A percentile compares a stretch with the other conserved stretches of the same genome.
Conservation (phyloP, 2,329 filamentous ascomycete species). For the Thelonectria discophora region DNA sequence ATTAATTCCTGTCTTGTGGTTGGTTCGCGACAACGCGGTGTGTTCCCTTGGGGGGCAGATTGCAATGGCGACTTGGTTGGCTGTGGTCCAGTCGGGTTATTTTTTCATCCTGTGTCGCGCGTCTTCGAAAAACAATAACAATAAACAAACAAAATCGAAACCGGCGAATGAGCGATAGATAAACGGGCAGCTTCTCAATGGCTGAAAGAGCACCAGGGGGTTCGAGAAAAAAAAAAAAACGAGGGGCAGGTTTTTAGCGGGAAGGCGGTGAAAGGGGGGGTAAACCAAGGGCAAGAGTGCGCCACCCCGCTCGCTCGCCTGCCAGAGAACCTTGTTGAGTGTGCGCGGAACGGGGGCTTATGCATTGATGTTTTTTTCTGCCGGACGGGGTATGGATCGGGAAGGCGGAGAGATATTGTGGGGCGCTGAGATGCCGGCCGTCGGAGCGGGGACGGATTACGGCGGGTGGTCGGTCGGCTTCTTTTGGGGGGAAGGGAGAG, state of each 20-base stretch:
- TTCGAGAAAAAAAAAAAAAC: not conserved
- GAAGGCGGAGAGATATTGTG: constrained; percentile 4
- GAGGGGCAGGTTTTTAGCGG: constrained; percentile 10
- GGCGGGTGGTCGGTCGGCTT: constrained; percentile 8
- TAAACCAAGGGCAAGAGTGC: not conserved
- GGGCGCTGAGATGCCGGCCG: constrained; percentile 28
- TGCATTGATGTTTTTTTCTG: too few species aligned
- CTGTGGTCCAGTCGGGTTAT: not conserved
- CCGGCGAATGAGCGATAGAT: not conserved
- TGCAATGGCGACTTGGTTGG: constrained; percentile 20
- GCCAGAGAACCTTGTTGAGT: not conserved
- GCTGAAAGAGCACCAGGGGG: not conserved
- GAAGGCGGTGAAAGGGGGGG: not conserved
- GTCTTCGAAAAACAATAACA: constrained; percentile 1
- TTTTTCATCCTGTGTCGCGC: not conserved
- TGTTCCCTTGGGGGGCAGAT: constrained; percentile 8
- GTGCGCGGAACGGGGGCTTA: too few species aligned
- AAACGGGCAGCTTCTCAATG: constrained; percentile 2
- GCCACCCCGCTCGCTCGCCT: constrained; percentile 21
- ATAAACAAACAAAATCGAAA: not conserved
- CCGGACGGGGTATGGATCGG: not conserved
- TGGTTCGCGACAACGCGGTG: constrained; percentile 16
- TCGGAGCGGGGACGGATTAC: constrained; percentile 32
- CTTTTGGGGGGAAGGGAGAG: too few species aligned
- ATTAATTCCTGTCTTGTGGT: constrained; percentile 3